Evolutionary conservation across 169 alveolate genomes (phyloP).

Genomic region (Plasmodium relictum): DNA sequence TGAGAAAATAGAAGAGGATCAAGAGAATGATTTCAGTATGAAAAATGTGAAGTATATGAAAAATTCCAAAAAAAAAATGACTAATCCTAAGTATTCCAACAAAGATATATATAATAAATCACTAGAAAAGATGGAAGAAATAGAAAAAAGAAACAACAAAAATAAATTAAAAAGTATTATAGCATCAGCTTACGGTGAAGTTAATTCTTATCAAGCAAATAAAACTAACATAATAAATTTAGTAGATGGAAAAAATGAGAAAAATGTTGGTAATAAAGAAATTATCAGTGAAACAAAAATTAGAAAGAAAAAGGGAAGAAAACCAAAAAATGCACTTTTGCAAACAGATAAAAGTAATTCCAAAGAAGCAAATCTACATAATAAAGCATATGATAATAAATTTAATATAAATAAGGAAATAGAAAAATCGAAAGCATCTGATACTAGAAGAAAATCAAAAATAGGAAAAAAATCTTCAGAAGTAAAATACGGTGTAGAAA

Average conservation of each 20-base stretch:
- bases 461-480: constrained; percentile 10
- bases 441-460: constrained; percentile 10
- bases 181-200: too few relatives aligned
- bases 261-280: background rate
- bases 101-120: too few relatives aligned
- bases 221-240: too few relatives aligned
- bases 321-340: constrained; percentile 22
- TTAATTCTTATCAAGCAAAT: too few relatives aligned
- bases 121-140: too few relatives aligned
- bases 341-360: constrained; percentile 4
- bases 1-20: background rate
- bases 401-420: background rate
- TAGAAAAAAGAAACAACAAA: too few relatives aligned
- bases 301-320: constrained; percentile 51
- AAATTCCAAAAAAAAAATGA: background rate
- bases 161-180: too few relatives aligned
- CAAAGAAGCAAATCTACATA: background rate
- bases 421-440: background rate
- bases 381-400: constrained; percentile 9
- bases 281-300: background rate
- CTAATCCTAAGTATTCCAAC: background rate
- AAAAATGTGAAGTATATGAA: background rate
- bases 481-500: constrained; percentile 22
- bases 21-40: background rate
- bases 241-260: background rate